Base-by-base conservation (phyloP, 164 flowering plant species). In the Macadamia tetraphylla region DNA sequence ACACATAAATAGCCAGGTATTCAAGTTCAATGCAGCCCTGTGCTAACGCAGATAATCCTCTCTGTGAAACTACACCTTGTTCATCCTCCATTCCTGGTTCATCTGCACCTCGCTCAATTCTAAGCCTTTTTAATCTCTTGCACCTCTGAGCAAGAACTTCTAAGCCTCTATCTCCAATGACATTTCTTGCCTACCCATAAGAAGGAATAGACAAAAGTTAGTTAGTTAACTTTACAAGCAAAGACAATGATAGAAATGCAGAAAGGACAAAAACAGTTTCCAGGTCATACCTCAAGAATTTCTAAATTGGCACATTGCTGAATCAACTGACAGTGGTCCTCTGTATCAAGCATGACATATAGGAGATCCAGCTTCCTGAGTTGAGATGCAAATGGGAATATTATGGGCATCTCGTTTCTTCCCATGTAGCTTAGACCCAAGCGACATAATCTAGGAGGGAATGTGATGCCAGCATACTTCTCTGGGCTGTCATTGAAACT, bases 271-370 rank as follows among this genome's bases (percentile, higher is more conserved):
- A 52, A 51, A 62, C 15, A 40, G 62, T 17, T 55, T 10, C 15
- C 8, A 48, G 63, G 70, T 29, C 70, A 18, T 86, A 95, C 99
- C 98, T 95, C 99, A 43, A 95, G 94, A 72, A 92, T 76, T 85
- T 95, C 99, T 65, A 95, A 79, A 82, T 89, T 91, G 57, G 93
- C 93, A 80, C 98, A 95, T 64, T 73, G 84, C 65, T 85, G 88
- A 59, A 95, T 84, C 58, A 95, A 70, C 43, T 67, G 69, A 71
- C 96, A 95, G 73, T 88, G 97, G 59, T 84, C 96, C 62, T 87
- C 99, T 0, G 93, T 83, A 73, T 83, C 83, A 18, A 95, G 96
- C 74, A 88, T 29, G 10, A 92, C 83, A 81, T 86, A 95, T 15
- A 87, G 80, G 32, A 95, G 96, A 81, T 95, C 99, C 84, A 95